phyloP scores from a whole-genome alignment of 1,284 basidiomycete species.

The Dichomitus squalens region DNA sequence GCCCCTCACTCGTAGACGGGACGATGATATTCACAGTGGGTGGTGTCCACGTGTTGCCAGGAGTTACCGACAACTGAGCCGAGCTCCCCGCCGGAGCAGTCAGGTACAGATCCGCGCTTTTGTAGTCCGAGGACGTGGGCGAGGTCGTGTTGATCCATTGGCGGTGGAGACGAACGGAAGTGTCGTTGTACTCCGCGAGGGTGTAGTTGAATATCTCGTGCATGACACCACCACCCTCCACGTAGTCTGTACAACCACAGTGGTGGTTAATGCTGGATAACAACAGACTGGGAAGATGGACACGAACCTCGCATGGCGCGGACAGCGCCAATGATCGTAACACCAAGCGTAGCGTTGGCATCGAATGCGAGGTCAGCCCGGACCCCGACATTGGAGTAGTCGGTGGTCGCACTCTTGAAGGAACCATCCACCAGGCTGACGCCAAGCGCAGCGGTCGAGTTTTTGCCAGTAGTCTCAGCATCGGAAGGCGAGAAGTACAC shows the following conservation, averaged over 20 bases:
- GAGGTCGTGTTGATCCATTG: conserved; percentile 44
- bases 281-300: conserved; percentile 1
- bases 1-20: conserved; percentile 15
- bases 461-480: background rate
- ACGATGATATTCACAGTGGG: conserved; percentile 37
- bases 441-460: conserved; percentile 13
- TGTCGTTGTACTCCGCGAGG: conserved; percentile 34
- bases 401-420: conserved; percentile 27
- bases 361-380: conserved; percentile 37
- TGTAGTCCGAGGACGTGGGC: conserved; percentile 29
- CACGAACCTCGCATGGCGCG: conserved; percentile 37
- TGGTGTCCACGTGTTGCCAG: conserved; percentile 32
- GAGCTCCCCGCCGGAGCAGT: conserved; percentile 27
- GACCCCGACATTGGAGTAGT: conserved; percentile 41
- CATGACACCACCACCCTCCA: conserved; percentile 38
- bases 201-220: conserved; percentile 48
- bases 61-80: conserved; percentile 32
- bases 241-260: conserved; percentile 17
- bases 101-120: conserved; percentile 31
- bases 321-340: conserved; percentile 43
- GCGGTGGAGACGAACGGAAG: conserved; percentile 38
- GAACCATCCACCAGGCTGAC: conserved; percentile 27
- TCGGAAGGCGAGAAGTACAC: conserved; percentile 39
- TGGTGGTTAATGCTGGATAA: background rate
- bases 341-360: conserved; percentile 39